Percentiles rank a stretch among this genome's conserved stretches.
Evolutionary conservation across 352 stramenopile genomes (phyloP).

Genomic region (Phytopythium chamaehyphon): DNA sequence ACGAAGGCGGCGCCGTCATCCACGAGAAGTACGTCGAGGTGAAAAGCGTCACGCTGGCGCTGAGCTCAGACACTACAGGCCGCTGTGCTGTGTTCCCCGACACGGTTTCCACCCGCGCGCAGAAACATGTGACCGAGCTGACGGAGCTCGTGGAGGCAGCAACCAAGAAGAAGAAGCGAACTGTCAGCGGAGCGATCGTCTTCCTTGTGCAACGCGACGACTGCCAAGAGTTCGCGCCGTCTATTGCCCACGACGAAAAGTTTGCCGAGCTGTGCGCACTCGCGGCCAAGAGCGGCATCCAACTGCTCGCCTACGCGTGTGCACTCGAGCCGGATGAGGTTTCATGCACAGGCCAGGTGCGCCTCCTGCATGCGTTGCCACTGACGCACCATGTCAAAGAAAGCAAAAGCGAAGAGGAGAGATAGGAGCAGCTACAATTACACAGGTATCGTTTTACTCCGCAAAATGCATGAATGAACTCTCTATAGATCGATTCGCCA

Average conservation of each 20-base stretch:
- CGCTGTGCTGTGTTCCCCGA: constrained; percentile 74
- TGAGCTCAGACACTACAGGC: constrained; percentile 5
- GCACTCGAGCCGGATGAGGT: constrained; percentile 42
- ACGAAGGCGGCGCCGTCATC: constrained; percentile 19
- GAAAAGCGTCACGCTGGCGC: constrained; percentile 75
- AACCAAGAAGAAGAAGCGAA: constrained; percentile 6
- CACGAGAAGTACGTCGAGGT: constrained; percentile 81
- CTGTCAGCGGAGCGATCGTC: constrained; percentile 52
- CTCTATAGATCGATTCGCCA: too few relatives aligned
- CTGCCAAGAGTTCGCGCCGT: constrained; percentile 65
- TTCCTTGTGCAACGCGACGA: constrained; percentile 81
- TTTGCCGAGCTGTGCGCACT: constrained; percentile 59
- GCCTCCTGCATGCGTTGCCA: constrained; percentile 33
- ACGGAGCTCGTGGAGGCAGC: constrained; percentile 45
- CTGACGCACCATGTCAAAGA: constrained; percentile 12
- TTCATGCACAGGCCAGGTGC: constrained; percentile 24
- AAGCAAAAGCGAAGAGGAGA: too few relatives aligned
- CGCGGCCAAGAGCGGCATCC: constrained; percentile 43
- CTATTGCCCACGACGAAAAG: constrained; percentile 51
- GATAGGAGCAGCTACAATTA: too few relatives aligned
- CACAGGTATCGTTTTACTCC: too few relatives aligned
- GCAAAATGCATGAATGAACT: too few relatives aligned
- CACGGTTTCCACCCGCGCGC: constrained; percentile 64
- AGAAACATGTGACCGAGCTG: constrained; percentile 76
- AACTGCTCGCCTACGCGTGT: constrained; percentile 61